Evolutionary conservation across 148 eudicot genomes (phyloP).

Genomic region (Pharnaceum exiguum): DNA sequence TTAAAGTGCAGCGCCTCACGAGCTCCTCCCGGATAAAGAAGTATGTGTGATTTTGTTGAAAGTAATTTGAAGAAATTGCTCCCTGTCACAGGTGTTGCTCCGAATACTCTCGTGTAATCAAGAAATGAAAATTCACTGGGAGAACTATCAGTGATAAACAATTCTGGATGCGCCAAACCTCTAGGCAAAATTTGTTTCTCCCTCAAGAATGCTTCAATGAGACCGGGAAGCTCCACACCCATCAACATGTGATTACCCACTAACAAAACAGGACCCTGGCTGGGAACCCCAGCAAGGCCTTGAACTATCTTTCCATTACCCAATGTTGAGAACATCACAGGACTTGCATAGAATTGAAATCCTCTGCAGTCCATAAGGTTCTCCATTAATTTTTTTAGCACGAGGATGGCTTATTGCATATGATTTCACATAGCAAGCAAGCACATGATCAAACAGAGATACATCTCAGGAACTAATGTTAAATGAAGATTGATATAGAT

Average conservation of each 20-base stretch:
- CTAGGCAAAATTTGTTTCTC: slow-evolving; percentile 65
- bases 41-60: slow-evolving; percentile 52
- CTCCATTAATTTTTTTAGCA: neutral
- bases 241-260: slow-evolving; percentile 96
- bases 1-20: slow-evolving; percentile 95
- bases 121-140: slow-evolving; percentile 31
- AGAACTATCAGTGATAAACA: slow-evolving; percentile 30
- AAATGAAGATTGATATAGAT: neutral
- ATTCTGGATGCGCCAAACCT: slow-evolving; percentile 78
- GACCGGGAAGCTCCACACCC: slow-evolving; percentile 66
- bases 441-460: neutral
- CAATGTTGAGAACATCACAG: slow-evolving; percentile 69
- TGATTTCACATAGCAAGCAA: neutral
- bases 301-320: slow-evolving; percentile 73
- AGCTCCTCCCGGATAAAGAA: slow-evolving; percentile 95
- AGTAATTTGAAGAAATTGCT: slow-evolving; percentile 69
- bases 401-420: neutral
- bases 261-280: slow-evolving; percentile 81
- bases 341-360: slow-evolving; percentile 42
- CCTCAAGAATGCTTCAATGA: slow-evolving; percentile 52
- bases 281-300: slow-evolving; percentile 85
- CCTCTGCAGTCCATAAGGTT: slow-evolving; percentile 40
- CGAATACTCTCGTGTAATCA: slow-evolving; percentile 58
- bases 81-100: slow-evolving; percentile 69
- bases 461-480: neutral